Evolutionary conservation across 257 asterid species (phyloP).

Genomic region (Orobanche coerulescens): DNA sequence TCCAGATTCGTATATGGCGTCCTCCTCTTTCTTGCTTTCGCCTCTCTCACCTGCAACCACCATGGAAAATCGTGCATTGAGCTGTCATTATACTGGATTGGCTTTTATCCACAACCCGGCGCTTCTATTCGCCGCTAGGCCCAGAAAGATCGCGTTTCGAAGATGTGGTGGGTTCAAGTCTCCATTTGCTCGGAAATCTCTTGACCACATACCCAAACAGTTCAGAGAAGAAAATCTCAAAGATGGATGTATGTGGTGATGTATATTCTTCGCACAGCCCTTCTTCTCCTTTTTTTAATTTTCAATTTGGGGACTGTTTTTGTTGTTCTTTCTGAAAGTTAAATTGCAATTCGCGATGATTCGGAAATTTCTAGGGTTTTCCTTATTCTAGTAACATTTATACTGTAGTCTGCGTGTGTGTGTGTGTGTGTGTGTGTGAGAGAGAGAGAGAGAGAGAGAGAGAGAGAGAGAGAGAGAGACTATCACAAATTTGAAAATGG

Average conservation of each 20-base stretch:
- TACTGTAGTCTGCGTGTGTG: not conserved
- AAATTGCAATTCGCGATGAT: not conserved
- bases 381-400: not conserved
- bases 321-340: not conserved
- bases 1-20: too few species aligned
- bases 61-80: conserved; percentile 32
- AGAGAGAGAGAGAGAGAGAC: too few species aligned
- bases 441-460: too few species aligned
- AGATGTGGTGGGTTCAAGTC: conserved; percentile 49
- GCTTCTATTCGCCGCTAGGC: conserved; percentile 35
- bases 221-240: conserved; percentile 80
- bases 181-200: conserved; percentile 44
- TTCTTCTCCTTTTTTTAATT: too few species aligned
- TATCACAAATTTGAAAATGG: too few species aligned
- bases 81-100: too few species aligned
- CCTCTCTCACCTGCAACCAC: conserved; percentile 39
- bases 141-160: conserved; percentile 24
- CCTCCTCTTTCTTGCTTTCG: conserved; percentile 43
- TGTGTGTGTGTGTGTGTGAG: too few species aligned
- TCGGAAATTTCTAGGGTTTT: not conserved
- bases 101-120: conserved; percentile 38
- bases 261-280: too few species aligned
- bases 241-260: conserved; percentile 57
- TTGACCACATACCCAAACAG: conserved; percentile 72
- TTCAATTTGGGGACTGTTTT: not conserved